Evolutionary conservation across 2,329 filamentous ascomycete species (phyloP).

Genomic region (Hirsutella minnesotensis): DNA sequence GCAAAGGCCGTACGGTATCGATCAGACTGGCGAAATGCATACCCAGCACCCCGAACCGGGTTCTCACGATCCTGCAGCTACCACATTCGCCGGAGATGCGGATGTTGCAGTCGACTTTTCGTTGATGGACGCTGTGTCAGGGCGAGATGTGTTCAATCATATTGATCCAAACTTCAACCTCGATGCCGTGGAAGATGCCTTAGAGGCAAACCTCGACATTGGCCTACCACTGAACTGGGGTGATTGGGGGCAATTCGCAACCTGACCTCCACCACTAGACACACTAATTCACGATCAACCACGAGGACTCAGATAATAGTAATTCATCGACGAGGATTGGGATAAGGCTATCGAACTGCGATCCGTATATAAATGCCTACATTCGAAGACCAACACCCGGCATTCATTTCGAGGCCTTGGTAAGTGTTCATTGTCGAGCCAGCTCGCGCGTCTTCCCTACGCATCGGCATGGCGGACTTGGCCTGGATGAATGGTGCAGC

Average conservation of each 20-base stretch:
- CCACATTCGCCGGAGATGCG: slow-evolving; percentile 15
- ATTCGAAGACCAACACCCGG: too few relatives aligned
- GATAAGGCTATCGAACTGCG: too few relatives aligned
- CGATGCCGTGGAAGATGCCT: slow-evolving; percentile 39
- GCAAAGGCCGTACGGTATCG: slow-evolving; percentile 7
- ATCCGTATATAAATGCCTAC: too few relatives aligned
- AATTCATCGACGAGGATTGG: too few relatives aligned
- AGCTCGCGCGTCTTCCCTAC: too few relatives aligned
- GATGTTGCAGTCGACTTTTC: slow-evolving; percentile 28
- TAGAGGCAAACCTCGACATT: slow-evolving; percentile 43
- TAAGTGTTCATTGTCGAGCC: too few relatives aligned
- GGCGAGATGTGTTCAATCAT: slow-evolving; percentile 42
- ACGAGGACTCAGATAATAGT: too few relatives aligned
- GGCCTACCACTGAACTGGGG: slow-evolving; percentile 40
- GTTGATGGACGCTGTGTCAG: slow-evolving; percentile 29
- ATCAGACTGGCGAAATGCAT: slow-evolving; percentile 1
- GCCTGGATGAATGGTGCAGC: too few relatives aligned
- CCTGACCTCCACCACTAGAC: slow-evolving; percentile 6
- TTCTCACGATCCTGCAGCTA: slow-evolving; percentile 12
- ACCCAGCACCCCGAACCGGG: slow-evolving; percentile 8
- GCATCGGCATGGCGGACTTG: too few relatives aligned
- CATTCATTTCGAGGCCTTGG: too few relatives aligned
- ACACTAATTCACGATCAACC: too few relatives aligned
- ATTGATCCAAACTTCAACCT: slow-evolving; percentile 44
- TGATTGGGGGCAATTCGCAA: slow-evolving; percentile 27